phyloP scores from a whole-genome alignment of 1,284 basidiomycete species.

The Uromyces viciae-fabae region DNA sequence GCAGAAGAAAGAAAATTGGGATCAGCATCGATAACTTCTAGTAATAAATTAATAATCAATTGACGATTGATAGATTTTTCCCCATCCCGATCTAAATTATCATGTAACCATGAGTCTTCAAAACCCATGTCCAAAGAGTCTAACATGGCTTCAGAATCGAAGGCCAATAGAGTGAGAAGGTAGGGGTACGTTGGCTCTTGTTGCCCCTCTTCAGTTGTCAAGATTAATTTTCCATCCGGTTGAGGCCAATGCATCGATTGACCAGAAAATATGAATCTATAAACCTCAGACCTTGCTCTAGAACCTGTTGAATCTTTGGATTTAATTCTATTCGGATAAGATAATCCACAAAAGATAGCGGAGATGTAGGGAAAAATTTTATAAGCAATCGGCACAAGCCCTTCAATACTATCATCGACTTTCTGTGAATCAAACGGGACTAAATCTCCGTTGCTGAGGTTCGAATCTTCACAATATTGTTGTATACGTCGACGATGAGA shows the following conservation, averaged over 20 bases:
- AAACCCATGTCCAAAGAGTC: conserved; percentile 91
- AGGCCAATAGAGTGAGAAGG: conserved; percentile 72
- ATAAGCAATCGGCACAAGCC: conserved; percentile 65
- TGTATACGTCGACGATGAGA: conserved; percentile 14
- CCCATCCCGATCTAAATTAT: conserved; percentile 51
- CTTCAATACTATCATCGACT: conserved; percentile 57
- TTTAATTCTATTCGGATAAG: conserved; percentile 77
- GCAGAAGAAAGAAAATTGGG: conserved; percentile 50
- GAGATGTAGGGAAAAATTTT: conserved; percentile 91
- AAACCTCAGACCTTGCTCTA: conserved; percentile 60
- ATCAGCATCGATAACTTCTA: conserved; percentile 66
- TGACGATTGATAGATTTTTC: conserved; percentile 62
- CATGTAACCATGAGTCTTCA: conserved; percentile 86
- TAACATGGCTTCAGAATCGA: conserved; percentile 90
- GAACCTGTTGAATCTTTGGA: conserved; percentile 65
- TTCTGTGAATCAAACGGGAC: conserved; percentile 53
- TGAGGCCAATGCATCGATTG: conserved; percentile 73
- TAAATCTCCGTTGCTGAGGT: conserved; percentile 48
- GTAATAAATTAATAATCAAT: conserved; percentile 75
- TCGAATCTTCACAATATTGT: conserved; percentile 28
- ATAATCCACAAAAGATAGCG: conserved; percentile 74
- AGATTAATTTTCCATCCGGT: conserved; percentile 66
- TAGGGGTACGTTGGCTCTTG: conserved; percentile 68
- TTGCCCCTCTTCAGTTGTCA: conserved; percentile 58
- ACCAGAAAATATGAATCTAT: conserved; percentile 72